A percentile compares a stretch with the other conserved stretches of the same genome.
phyloP scores from a whole-genome alignment of 2,329 filamentous ascomycete genomes.

The Botrytis tulipae region DNA sequence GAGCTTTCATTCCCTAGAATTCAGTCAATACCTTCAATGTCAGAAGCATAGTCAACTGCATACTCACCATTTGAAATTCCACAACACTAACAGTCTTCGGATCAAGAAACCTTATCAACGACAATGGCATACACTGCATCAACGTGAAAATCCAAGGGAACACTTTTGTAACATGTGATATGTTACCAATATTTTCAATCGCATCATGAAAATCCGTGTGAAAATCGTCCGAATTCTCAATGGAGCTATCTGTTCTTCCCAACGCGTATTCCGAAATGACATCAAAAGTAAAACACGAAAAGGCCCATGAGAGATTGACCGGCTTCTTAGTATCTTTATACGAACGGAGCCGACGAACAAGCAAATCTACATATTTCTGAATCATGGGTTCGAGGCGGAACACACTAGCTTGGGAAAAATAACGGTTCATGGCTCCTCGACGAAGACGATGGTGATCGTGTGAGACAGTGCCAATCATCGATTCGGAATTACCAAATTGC shows the following conservation, averaged over 20 bases:
- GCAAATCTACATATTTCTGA: conserved; percentile 22
- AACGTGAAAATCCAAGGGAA: conserved; percentile 13
- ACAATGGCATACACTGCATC: conserved; percentile 1
- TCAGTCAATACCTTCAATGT: neutral
- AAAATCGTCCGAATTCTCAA: conserved; percentile 20
- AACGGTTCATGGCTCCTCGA: conserved; percentile 27
- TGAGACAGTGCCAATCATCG: conserved; percentile 22
- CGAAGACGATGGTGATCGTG: conserved; percentile 30
- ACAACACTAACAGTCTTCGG: conserved; percentile 5
- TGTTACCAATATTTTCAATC: conserved; percentile 6
- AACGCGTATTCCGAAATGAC: conserved; percentile 36
- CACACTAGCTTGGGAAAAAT: conserved; percentile 29
- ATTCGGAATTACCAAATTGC: conserved; percentile 15
- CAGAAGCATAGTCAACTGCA: neutral
- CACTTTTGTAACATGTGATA: conserved; percentile 8
- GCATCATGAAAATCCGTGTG: conserved; percentile 14
- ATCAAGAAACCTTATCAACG: neutral
- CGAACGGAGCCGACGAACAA: conserved; percentile 18
- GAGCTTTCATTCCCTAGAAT: conserved; percentile 39
- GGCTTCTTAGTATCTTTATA: conserved; percentile 19
- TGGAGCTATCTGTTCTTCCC: conserved; percentile 22
- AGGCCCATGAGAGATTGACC: conserved; percentile 9
- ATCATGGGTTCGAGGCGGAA: conserved; percentile 28
- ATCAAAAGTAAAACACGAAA: conserved; percentile 27
- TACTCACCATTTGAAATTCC: conserved; percentile 18